Conservation (phyloP, 441 rosid species). For the Erodium moschatum region DNA sequence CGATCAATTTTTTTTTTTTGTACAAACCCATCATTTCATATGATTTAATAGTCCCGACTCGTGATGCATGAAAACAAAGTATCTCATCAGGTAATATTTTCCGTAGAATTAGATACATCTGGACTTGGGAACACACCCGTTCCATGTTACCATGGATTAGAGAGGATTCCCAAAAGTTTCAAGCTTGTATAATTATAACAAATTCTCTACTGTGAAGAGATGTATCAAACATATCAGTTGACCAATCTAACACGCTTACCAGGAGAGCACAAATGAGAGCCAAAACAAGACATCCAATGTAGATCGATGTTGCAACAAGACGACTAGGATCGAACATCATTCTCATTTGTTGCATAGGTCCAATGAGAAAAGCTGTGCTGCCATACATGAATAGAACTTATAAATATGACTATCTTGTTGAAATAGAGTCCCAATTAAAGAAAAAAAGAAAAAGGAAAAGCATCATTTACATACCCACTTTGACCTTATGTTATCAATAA, state of each 20-base stretch:
- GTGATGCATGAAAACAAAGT: background rate
- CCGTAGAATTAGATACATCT: background rate
- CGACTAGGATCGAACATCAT: conserved; percentile 86
- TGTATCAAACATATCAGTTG: background rate
- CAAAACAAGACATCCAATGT: conserved; percentile 56
- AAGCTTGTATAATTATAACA: too few relatives aligned
- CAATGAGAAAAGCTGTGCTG: conserved; percentile 94
- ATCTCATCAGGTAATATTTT: background rate
- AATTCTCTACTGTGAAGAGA: background rate
- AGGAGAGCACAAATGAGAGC: conserved; percentile 74
- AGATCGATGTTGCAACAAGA: conserved; percentile 61
- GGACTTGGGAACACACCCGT: background rate
- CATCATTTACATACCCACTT: too few relatives aligned
- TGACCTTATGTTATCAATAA: too few relatives aligned
- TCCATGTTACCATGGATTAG: background rate
- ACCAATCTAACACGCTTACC: conserved; percentile 39
- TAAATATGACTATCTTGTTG: background rate
- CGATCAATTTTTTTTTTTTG: too few relatives aligned
- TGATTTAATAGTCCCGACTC: background rate
- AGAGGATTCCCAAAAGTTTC: background rate
- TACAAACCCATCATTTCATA: background rate
- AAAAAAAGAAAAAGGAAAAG: too few relatives aligned
- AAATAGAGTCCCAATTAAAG: background rate
- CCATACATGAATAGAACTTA: conserved; percentile 34
- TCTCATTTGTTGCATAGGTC: conserved; percentile 57